Evolutionary conservation across 1,284 basidiomycete species (phyloP), one percentile per base, ranked within the genome.

Genomic region (Sanghuangporus sanghuang): DNA sequence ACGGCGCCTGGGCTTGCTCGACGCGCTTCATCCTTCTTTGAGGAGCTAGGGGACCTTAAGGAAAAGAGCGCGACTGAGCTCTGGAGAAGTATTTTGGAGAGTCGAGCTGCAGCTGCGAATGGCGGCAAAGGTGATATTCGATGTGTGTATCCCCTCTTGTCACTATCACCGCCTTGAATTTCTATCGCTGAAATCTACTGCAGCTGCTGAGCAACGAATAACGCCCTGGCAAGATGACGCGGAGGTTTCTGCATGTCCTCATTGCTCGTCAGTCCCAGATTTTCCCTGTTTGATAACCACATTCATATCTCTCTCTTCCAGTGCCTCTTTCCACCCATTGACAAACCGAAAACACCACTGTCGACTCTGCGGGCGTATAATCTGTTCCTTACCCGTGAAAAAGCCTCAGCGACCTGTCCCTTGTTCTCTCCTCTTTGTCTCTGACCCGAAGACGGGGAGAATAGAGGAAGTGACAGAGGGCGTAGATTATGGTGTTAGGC

Each of bases 341-440:
- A 92, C 93, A 0, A 96, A 95, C 66, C 87, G 96, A 16, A 97
- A 97, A 76, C 96, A 99, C 70, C 96, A 99, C 73, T 99, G 96
- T 74, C 87, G 97, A 8, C 79, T 98, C 6, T 99, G 96, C 69
- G 96, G 96, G 0, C 82, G 89, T 48, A 92, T 98, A 53, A 87
- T 98, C 2, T 99, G 96, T 72, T 92, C 96, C 0, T 81, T 97
- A 2, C 95, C 95, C 0, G 81, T 90, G 1, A 93, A 90, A 62
- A 81, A 79, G 3, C 86, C 89, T 0, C 87, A 87, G 62, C 81
- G 93, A 27, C 80, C 81, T 1, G 80, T 82, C 50, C 80, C 83
- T 11, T 96, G 93, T 70, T 93, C 90, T 0, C 73, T 91, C 3
- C 76, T 96, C 16, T 92, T 96, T 65, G 83, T 95, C 3, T 90